Evolutionary conservation across 2,329 filamentous ascomycete genomes (phyloP).

Genomic region (Pseudogymnoascus sp.): DNA sequence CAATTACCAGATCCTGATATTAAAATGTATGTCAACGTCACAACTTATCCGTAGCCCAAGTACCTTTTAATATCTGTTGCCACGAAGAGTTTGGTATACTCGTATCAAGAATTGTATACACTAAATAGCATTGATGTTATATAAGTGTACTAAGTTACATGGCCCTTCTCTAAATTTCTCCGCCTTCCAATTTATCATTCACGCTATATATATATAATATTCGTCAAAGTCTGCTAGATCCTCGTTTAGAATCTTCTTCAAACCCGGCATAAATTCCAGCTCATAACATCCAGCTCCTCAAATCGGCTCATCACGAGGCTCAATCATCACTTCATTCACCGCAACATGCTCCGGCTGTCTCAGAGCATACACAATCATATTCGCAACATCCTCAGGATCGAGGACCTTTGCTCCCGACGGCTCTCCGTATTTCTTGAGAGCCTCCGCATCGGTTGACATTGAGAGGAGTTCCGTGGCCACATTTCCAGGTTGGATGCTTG

Average conservation of each 20-base stretch:
- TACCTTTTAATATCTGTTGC: no score
- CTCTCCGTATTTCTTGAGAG: constrained; percentile 71
- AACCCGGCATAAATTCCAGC: not conserved
- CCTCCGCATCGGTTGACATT: constrained; percentile 71
- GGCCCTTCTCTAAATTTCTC: not conserved
- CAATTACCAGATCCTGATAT: no score
- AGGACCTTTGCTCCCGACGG: constrained; percentile 69
- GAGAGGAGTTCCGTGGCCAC: constrained; percentile 64
- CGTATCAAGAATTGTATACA: not conserved
- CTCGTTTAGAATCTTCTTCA: not conserved
- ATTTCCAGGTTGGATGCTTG: constrained; percentile 71
- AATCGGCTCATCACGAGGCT: constrained; percentile 70
- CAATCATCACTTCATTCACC: constrained; percentile 75
- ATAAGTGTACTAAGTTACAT: not conserved
- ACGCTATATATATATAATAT: not conserved
- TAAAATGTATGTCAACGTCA: no score
- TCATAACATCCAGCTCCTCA: constrained; percentile 27
- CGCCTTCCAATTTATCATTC: not conserved
- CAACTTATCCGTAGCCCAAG: no score
- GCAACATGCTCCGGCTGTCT: constrained; percentile 68
- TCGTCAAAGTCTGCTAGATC: not conserved
- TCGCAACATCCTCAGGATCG: constrained; percentile 66
- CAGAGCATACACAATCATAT: constrained; percentile 66
- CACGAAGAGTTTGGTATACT: no score
- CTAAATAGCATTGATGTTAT: not conserved